Base-by-base conservation (phyloP, 1,284 basidiomycete genomes). In the Pascua guehoae region DNA sequence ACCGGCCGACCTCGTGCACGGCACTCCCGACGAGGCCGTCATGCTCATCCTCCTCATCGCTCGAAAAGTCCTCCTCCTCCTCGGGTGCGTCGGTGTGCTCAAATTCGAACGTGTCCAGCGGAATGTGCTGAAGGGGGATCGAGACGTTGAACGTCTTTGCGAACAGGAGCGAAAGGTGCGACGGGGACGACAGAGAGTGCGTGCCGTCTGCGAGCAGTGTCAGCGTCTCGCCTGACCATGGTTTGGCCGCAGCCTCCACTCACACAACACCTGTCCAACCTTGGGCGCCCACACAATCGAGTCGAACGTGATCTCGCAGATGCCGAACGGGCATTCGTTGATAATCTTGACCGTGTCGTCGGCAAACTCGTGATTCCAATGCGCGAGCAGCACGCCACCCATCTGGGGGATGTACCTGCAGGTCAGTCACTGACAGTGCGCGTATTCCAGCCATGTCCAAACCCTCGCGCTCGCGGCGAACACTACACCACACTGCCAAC, bases 111-210 rank as follows among this genome's bases (percentile, higher is more conserved):
- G 84, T 77, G 48, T 88, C 86, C 18, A 77, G 80, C 4, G 86
- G 90, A 69, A 98, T 91, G 75, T 98, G 95, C 69, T 90, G 85
- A 54, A 90, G 85, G 1, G 93, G 91, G 74, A 98, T 97, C 9
- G 92, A 94, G 14, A 92, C 91, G 75, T 98, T 98, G 82, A 98
- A 98, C 8, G 91, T 95, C 54, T 88, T 87, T 69, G 96, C 91
- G 5, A 97, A 82, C 52, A 98, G 87, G 12, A 98, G 81, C 0
- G 93, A 92, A 54, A 98, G 83, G 70, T 98, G 95, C 59, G 95
- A 93, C 0, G 95, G 93, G 1, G 93, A 96, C 58, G 86, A 93
- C 18, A 98, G 81, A 61, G 86, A 94, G 59, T 98, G 85, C 58
- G 85, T 88, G 8, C 93, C 95, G 56, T 84, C 91, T 94, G 67